Conservation (phyloP, 108 stramenopile species). For the Epithemia pelagica region DNA sequence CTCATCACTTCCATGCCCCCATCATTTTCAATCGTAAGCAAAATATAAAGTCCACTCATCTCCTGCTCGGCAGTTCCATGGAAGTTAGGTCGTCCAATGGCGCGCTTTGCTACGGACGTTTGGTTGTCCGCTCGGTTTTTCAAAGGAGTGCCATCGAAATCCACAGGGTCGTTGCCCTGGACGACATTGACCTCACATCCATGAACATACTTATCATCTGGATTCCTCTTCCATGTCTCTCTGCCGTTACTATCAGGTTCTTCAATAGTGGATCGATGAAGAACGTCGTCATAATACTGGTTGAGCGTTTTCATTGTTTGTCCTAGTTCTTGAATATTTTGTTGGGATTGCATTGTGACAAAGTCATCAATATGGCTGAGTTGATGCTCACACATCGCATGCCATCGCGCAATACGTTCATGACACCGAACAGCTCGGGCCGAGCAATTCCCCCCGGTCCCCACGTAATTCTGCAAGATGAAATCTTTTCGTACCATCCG, state of each 20-base stretch:
- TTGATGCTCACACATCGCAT: constrained; percentile 86
- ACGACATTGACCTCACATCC: constrained; percentile 59
- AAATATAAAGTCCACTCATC: constrained; percentile 79
- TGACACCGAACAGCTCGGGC: constrained; percentile 78
- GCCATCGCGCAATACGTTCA: constrained; percentile 87
- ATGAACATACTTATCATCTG: constrained; percentile 22
- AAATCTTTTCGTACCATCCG: constrained; percentile 86
- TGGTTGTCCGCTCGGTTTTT: constrained; percentile 34
- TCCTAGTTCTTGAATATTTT: constrained; percentile 84
- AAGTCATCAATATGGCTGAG: constrained; percentile 80
- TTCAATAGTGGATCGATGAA: constrained; percentile 57
- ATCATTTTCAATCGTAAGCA: constrained; percentile 81
- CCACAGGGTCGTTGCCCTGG: constrained; percentile 54
- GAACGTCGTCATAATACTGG: constrained; percentile 74
- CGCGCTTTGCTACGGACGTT: constrained; percentile 28
- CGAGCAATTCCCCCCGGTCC: constrained; percentile 76
- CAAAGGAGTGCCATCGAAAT: constrained; percentile 64
- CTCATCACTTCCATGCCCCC: constrained; percentile 91
- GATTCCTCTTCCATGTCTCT: constrained; percentile 18
- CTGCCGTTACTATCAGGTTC: constrained; percentile 33
- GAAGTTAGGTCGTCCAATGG: constrained; percentile 48
- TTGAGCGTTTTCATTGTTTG: constrained; percentile 88
- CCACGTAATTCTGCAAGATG: constrained; percentile 86
- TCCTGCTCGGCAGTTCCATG: constrained; percentile 84
- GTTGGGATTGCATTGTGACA: constrained; percentile 75